These are phyloP conservation scores for Camellia lanceoleosa DNA, from an alignment of 148 eudicot species.

Conservation along the genomic window DNA sequence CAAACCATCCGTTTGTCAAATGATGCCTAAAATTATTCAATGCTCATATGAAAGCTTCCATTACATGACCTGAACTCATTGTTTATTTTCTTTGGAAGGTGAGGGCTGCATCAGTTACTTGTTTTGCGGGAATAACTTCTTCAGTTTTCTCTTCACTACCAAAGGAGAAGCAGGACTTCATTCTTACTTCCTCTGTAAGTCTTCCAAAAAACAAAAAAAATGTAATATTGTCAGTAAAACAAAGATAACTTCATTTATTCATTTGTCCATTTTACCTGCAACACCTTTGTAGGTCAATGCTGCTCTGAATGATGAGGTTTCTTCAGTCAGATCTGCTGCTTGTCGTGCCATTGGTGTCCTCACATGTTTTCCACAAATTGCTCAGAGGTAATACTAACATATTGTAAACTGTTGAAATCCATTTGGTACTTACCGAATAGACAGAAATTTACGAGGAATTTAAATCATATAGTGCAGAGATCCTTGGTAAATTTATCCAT, in stretches of 20 bases:
- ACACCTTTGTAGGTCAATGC: slow-evolving; percentile 53
- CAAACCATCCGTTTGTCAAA: neutral
- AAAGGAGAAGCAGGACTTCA: slow-evolving; percentile 60
- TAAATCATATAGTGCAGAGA: slow-evolving; percentile 56
- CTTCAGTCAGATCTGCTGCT: slow-evolving; percentile 91
- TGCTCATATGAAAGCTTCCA: slow-evolving; percentile 6
- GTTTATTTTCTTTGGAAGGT: slow-evolving; percentile 44
- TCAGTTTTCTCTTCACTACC: slow-evolving; percentile 62
- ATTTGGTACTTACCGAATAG: neutral
- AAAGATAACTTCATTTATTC: neutral
- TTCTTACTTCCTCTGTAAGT: slow-evolving; percentile 73
- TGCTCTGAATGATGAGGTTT: slow-evolving; percentile 65
- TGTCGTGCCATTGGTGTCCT: slow-evolving; percentile 96
- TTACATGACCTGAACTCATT: slow-evolving; percentile 5
- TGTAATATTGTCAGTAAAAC: neutral
- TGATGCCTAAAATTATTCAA: neutral
- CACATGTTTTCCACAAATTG: slow-evolving; percentile 78
- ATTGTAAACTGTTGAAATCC: slow-evolving; percentile 9
- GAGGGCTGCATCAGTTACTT: slow-evolving; percentile 87
- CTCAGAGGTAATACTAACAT: slow-evolving; percentile 41
- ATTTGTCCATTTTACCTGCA: neutral
- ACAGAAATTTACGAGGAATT: slow-evolving; percentile 6
- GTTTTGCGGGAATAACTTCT: slow-evolving; percentile 95
- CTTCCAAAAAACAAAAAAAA: neutral
- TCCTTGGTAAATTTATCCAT: slow-evolving; percentile 60